Base-by-base conservation (phyloP, 768 basidiomycete genomes). In the Calocybe gangraenosa region DNA sequence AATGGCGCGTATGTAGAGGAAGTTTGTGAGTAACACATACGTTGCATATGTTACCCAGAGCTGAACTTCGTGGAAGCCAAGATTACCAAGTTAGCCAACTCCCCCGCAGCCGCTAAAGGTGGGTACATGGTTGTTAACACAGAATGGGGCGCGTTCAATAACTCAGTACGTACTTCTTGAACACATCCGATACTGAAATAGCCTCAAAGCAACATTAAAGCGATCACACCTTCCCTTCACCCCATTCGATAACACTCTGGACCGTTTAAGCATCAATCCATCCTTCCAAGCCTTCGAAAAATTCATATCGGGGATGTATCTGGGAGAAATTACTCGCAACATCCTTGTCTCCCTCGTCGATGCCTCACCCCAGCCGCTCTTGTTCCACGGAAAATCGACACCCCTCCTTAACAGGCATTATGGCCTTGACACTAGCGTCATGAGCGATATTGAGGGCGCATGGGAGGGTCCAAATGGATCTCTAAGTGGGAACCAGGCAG, bases 71-170 rank as follows among this genome's bases (percentile, higher is more conserved):
- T 30, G 13, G 20, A 30, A 76, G 74, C 78, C 40, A 92, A 91
- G 40, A 83, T 98, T 59, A 81, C 74, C 32, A 98, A 98, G 65
- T 74, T 96, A 7, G 79, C 78, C 14, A 81, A 87, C 44, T 74
- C 67, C 34, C 69, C 79, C 19, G 79, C 75, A 5, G 77, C 71
- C 8, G 67, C 73, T 7, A 70, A 77, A 23, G 85, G 82, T 3
- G 87, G 83, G 15, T 66, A 77, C 52, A 99, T 99, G 96, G 78
- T 97, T 44, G 81, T 98, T 46, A 99, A 99, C 68, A 90, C 90
- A 6, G 96, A 98, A 68, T 98, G 95, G 96, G 96, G 96, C 50
- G 96, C 82, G 19, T 96, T 98, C 68, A 90, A 99, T 65, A 98
- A 96, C 65, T 76, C 82, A 40, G 92, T 92, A 61, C 55, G 81